phyloP scores from a whole-genome alignment of 1,139 yeast species.

The Pneumocystis carinii region DNA sequence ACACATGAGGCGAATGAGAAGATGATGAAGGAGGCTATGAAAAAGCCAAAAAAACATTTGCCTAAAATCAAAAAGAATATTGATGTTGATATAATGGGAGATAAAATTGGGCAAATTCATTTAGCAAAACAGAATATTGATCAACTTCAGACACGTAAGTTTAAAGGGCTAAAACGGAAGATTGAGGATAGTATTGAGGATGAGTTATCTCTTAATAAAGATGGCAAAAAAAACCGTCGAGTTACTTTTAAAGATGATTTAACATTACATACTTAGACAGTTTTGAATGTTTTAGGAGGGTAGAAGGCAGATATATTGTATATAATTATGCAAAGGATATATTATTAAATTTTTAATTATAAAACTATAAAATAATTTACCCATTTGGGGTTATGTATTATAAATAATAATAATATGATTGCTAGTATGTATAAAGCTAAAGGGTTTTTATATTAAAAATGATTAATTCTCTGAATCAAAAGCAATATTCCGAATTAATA shows the following conservation, averaged over 20 bases:
- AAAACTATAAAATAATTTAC: no score
- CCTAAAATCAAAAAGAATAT: conserved; percentile 81
- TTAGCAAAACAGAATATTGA: conserved; percentile 88
- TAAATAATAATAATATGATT: no score
- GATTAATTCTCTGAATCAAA: no score
- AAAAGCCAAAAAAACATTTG: conserved; percentile 67
- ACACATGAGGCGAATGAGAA: conserved; percentile 74
- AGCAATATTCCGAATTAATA: conserved; percentile 45
- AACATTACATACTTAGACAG: not conserved
- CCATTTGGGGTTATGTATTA: no score
- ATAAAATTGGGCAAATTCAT: conserved; percentile 90
- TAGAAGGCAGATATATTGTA: no score
- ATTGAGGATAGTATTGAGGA: conserved; percentile 60
- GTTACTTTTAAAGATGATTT: not conserved
- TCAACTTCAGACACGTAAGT: conserved; percentile 87
- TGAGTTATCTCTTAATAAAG: conserved; percentile 25
- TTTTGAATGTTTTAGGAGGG: no score
- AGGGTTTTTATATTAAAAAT: no score
- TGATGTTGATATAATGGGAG: conserved; percentile 80
- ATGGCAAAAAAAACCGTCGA: conserved; percentile 12
- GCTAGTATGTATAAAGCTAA: no score
- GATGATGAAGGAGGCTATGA: conserved; percentile 75
- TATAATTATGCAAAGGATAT: no score
- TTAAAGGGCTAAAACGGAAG: conserved; percentile 89
- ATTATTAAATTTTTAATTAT: no score